Conservation (phyloP, 139 green algal genomes). For the Coccomyxa sp. region DNA sequence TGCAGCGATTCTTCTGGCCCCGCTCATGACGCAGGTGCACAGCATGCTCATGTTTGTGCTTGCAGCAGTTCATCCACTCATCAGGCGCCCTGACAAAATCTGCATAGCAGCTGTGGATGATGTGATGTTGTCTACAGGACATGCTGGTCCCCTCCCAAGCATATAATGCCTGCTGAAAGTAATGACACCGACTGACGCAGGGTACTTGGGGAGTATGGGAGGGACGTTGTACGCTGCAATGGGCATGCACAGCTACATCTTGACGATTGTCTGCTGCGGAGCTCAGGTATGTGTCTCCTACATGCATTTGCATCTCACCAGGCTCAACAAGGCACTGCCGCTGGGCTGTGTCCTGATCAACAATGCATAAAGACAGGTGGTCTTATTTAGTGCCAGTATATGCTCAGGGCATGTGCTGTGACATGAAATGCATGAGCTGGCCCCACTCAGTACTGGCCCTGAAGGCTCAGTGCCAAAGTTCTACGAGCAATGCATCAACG, state of each 20-base stretch:
- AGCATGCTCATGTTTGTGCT: background rate
- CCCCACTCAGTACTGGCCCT: no score
- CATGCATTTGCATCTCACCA: background rate
- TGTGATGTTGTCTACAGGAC: no score
- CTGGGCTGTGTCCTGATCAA: background rate
- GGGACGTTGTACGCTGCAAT: conserved; percentile 83
- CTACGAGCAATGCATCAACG: no score
- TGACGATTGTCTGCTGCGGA: conserved; percentile 72
- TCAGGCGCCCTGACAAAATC: no score
- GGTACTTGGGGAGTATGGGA: conserved; percentile 73
- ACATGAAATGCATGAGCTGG: no score
- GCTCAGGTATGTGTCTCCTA: conserved; percentile 49
- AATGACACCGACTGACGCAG: conserved; percentile 38
- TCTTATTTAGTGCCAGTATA: background rate
- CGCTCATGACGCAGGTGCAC: no score
- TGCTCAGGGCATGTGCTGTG: background rate
- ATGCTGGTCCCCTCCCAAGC: no score
- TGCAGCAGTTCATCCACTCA: background rate
- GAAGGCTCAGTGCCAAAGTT: no score
- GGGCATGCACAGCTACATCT: conserved; percentile 83
- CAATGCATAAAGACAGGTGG: background rate
- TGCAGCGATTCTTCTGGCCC: no score
- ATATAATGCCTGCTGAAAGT: no score
- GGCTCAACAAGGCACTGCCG: background rate
- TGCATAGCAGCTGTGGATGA: no score